Conservation (phyloP, 495 filamentous ascomycete species). For the Chaetomidium leptoderma region DNA sequence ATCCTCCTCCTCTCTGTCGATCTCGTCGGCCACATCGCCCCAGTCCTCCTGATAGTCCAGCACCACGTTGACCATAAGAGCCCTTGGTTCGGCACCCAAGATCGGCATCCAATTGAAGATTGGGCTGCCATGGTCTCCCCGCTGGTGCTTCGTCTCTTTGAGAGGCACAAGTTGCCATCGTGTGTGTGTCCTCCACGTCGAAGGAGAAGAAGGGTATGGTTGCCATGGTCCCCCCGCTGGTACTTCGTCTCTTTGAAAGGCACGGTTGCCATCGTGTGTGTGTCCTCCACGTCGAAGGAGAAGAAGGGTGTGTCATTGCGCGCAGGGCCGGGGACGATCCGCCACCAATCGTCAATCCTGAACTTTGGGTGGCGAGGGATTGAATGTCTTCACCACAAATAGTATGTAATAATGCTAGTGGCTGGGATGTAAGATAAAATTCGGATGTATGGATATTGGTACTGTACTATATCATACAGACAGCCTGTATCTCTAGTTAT, state of each 20-base stretch:
- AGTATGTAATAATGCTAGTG: too few species aligned
- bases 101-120: background rate
- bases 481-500: background rate
- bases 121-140: background rate
- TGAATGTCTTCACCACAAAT: too few species aligned
- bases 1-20: too few species aligned
- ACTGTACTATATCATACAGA: too few species aligned
- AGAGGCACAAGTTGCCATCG: background rate
- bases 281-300: background rate
- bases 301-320: too few species aligned
- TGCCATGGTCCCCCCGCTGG: background rate
- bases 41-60: too few species aligned
- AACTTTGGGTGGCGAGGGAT: background rate
- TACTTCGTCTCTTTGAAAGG: background rate
- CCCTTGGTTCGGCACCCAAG: background rate
- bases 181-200: background rate
- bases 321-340: background rate
- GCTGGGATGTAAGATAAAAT: too few species aligned
- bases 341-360: background rate
- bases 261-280: background rate
- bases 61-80: background rate
- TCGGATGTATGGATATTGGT: too few species aligned
- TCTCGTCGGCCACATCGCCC: too few species aligned
- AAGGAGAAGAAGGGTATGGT: background rate
- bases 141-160: background rate